Evolutionary conservation across 2,329 filamentous ascomycete genomes (phyloP), one percentile per base, ranked within the genome.

Genomic region (Aspergillus brunneoviolaceus): DNA sequence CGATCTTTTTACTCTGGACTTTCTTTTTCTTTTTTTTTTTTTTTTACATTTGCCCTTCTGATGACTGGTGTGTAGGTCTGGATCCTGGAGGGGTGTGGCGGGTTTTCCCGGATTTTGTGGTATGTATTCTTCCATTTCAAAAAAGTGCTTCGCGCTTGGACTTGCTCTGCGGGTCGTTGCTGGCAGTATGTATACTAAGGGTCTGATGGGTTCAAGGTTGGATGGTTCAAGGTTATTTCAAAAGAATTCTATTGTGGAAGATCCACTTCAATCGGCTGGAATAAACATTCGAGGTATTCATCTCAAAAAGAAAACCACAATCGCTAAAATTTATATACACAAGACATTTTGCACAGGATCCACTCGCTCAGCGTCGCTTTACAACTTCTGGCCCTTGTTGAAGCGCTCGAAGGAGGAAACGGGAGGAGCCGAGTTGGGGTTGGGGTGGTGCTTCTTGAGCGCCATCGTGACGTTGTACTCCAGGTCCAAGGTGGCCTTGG

Each of bases 401-500:
- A 59, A 65, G n/a, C 74, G 74, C 74, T 76, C 72, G 49, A 76
- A 76, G 2, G 74, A 75, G 7, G 74, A 76, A 16, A 73, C 71
- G 12, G 74, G 74, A 5, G 74, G 74, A 16, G 72, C 74, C 4
- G 74, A 72, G 71, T 75, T 73, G 61, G 74, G 74, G 67, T 76
- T 72, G 54, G 71, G 74, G 68, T 76, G 74, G 61, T 75, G 72
- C 67, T 74, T 71, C 70, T 74, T 74, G 21, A 81, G 80, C 16
- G 82, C 81, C 63, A 88, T 77, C 25, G 73, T 79, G 61, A 90
- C 84, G 68, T 89, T 82, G 72, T 88, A 88, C 68, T 82, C 80
- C 57, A 89, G 72, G 73, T 88, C 84, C 72, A 86, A 81, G 61
- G 76, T 72, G 6, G 85, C 84, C 74, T 85, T 82, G 63, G 79